Conservation (phyloP, 805 yeast species). For the Cyberlindnera amylophila region DNA sequence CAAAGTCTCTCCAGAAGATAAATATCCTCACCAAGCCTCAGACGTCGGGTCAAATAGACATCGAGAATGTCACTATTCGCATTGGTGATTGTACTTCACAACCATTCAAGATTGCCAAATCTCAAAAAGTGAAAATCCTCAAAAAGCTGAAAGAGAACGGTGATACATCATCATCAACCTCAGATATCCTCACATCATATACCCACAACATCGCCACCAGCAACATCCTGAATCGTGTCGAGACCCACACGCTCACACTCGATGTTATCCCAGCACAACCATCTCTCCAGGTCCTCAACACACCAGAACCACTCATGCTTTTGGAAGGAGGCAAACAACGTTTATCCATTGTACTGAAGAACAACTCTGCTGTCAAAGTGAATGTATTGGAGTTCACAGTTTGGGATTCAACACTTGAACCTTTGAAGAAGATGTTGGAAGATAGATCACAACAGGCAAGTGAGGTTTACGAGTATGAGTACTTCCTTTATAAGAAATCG, state of each 20-base stretch:
- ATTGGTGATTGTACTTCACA: constrained; percentile 48
- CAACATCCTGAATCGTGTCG: constrained; percentile 18
- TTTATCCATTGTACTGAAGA: constrained; percentile 50
- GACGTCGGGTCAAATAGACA: constrained; percentile 43
- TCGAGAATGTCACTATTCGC: constrained; percentile 48
- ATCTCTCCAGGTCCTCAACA: constrained; percentile 44
- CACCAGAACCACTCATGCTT: constrained; percentile 59
- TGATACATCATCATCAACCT: background rate
- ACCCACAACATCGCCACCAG: constrained; percentile 16
- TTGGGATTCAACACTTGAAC: constrained; percentile 70
- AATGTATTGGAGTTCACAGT: constrained; percentile 58
- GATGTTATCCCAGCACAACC: constrained; percentile 55
- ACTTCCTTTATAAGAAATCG: constrained; percentile 57
- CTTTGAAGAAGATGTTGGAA: constrained; percentile 52
- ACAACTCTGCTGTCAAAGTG: constrained; percentile 54
- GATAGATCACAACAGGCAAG: constrained; percentile 46
- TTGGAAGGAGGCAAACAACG: constrained; percentile 68
- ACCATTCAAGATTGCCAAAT: constrained; percentile 38
- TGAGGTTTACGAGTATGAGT: constrained; percentile 75
- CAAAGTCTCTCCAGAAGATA: constrained; percentile 36
- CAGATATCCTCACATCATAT: constrained; percentile 10
- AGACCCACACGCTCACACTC: constrained; percentile 28
- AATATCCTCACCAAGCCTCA: constrained; percentile 46
- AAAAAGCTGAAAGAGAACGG: constrained; percentile 26
- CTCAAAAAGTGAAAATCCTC: constrained; percentile 26